Base-by-base conservation (phyloP, 2,329 filamentous ascomycete genomes). In the Didymella exigua region DNA sequence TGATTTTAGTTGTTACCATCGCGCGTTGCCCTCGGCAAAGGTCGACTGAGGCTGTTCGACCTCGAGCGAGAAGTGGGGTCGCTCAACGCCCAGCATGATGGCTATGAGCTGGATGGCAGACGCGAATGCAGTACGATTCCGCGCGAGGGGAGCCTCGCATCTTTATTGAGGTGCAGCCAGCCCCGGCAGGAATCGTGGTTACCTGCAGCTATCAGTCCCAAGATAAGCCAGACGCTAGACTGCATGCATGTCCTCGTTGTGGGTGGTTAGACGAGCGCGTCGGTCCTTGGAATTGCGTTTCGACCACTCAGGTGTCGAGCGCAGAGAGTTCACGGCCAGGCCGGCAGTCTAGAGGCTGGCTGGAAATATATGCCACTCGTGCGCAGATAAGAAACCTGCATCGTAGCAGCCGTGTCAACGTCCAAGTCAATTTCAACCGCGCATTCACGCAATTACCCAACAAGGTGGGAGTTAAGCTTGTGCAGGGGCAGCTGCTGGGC, bases 1-100 rank as follows among this genome's bases (percentile, higher is more conserved):
- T 2, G 11, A n/a, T n/a, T 10, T 18, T 34, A 16, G 16, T 10
- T 13, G 9, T 11, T 37, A 74, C 72, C 72, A 75, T 63, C 72
- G 58, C 36, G 62, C 52, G 59, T 73, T 75, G 0, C 74, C 73
- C 45, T 75, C 71, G 5, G 79, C 76, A 63, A 82, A 82, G 2
- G 76, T 73, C 5, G 79, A 81, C 44, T 74, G 69, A 1, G 76
- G 68, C 63, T 81, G 79, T 21, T 77, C 70, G 33, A 82, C 78
- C 46, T 72, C 73, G 40, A 81, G 52, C 36, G 62, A 50, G 44
- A 66, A 67, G 50, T 71, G 72, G 34, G 78, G 78, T 45, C 68
- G 66, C 48, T 71, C 62, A 48, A 79, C 69, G 33, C 61, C 43
- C 21, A 66, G 61, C 71, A 75, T 73, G 14, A n/a, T 58, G 43